A percentile compares a stretch with the other conserved stretches of the same genome.
These are phyloP conservation scores for Pelargonium citronellum DNA, from an alignment of 441 rosid genomes.

Conservation along the genomic window DNA sequence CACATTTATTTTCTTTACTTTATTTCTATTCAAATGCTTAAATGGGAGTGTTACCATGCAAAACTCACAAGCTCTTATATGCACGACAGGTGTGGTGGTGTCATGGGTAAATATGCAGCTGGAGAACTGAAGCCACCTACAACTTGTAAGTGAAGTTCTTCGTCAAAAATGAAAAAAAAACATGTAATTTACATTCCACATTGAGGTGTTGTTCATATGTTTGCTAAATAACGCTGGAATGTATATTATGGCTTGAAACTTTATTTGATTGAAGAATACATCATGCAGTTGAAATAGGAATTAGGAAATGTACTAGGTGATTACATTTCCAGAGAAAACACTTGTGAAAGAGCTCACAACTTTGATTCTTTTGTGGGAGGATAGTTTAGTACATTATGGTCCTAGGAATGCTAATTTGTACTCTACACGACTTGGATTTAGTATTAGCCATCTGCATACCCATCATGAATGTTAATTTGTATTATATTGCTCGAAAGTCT, in stretches of 20 bases:
- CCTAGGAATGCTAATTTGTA: background rate
- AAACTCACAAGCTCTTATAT: slow-evolving; percentile 7
- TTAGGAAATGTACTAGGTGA: background rate
- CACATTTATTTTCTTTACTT: background rate
- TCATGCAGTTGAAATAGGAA: background rate
- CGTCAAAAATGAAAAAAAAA: background rate
- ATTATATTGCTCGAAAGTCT: background rate
- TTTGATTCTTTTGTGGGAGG: background rate
- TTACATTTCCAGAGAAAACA: background rate
- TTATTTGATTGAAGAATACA: background rate
- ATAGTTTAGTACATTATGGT: background rate
- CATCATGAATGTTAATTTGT: background rate
- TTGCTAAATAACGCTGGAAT: background rate
- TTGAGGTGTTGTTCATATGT: background rate
- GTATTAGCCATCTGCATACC: background rate
- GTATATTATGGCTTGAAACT: background rate
- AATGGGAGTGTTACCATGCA: slow-evolving; percentile 6
- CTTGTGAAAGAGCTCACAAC: background rate
- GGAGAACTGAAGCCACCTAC: slow-evolving; percentile 98
- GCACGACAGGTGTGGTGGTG: slow-evolving; percentile 89
- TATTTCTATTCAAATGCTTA: background rate
- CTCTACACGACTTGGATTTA: background rate
- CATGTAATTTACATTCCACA: background rate
- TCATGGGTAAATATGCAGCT: slow-evolving; percentile 95
- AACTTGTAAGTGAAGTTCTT: slow-evolving; percentile 47